Percentiles rank a stretch among this genome's conserved stretches.
Conservation (phyloP, 495 filamentous ascomycete species). For the Penicillium malachiteum region DNA sequence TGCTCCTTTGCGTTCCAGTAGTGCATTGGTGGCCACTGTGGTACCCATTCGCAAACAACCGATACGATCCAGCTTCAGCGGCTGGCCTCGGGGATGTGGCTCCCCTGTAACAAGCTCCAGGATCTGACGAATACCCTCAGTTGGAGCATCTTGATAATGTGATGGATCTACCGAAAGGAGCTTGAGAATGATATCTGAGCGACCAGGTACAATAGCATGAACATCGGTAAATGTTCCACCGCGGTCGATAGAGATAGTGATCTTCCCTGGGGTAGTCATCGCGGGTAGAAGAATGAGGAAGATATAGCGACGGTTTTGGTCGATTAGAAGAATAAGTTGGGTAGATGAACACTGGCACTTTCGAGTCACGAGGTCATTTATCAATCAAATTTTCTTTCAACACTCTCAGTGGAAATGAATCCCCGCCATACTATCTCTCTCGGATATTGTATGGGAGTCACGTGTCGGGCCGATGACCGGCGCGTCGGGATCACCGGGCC, state of each 20-base stretch:
- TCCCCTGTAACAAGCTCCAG: conserved; percentile 75
- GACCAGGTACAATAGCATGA: conserved; percentile 51
- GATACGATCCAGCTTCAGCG: conserved; percentile 79
- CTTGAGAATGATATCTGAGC: conserved; percentile 80
- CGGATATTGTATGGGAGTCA: conserved; percentile 15
- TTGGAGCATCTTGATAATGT: conserved; percentile 85
- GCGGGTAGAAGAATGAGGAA: conserved; percentile 1
- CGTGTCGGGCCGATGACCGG: conserved; percentile 34
- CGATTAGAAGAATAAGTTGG: background rate
- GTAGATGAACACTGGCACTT: background rate
- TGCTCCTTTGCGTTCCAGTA: conserved; percentile 93
- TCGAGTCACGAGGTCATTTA: too few relatives aligned
- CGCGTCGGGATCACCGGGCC: conserved; percentile 24
- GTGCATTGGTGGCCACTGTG: conserved; percentile 86
- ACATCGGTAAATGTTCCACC: conserved; percentile 69
- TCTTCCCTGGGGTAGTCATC: conserved; percentile 36
- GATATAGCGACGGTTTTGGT: background rate
- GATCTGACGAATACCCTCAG: conserved; percentile 88
- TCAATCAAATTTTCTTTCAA: too few relatives aligned
- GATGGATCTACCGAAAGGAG: conserved; percentile 85
- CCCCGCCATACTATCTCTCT: background rate
- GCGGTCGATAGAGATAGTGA: conserved; percentile 50
- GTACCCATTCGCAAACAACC: conserved; percentile 88
- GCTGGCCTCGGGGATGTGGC: conserved; percentile 75
- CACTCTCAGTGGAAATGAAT: background rate